Evolutionary conservation across 192 early-diverging fungal genomes (phyloP).

Genomic region (Ambispora gerdemannii): DNA sequence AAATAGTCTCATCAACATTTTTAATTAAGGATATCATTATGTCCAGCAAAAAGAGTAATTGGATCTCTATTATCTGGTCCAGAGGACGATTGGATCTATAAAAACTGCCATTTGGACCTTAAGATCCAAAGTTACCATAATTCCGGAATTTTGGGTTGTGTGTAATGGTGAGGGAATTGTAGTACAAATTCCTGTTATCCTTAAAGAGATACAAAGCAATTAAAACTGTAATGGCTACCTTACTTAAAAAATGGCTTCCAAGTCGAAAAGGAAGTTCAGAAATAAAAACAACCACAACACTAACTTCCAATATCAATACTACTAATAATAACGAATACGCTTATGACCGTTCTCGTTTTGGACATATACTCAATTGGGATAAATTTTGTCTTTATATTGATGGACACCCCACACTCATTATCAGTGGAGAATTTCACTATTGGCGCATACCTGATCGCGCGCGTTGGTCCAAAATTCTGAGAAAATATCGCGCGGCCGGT

Average conservation of each 20-base stretch:
- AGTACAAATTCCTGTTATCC: no score
- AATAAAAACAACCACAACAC: slow-evolving; percentile 33
- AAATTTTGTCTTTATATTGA: slow-evolving; percentile 64
- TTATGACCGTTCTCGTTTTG: slow-evolving; percentile 39
- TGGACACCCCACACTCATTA: slow-evolving; percentile 61
- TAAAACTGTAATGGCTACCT: not conserved
- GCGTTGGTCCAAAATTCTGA: slow-evolving; percentile 66
- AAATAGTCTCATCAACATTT: no score
- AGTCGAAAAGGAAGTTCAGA: not conserved
- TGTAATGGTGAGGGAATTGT: no score
- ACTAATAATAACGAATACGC: slow-evolving; percentile 35
- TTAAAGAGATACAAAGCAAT: no score
- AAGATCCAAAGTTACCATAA: no score
- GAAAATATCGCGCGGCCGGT: slow-evolving; percentile 68
- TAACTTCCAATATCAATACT: no score
- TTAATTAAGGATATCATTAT: no score
- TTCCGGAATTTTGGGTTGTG: no score
- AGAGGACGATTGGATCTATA: no score
- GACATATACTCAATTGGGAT: slow-evolving; percentile 63
- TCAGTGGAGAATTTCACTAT: slow-evolving; percentile 84
- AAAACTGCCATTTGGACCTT: no score
- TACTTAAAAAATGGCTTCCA: not conserved
- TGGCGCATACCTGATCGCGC: slow-evolving; percentile 71
- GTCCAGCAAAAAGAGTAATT: no score
- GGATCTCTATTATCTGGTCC: no score